phyloP scores from a whole-genome alignment of 2,329 filamentous ascomycete genomes.

The Aspergillaceae sp. region DNA sequence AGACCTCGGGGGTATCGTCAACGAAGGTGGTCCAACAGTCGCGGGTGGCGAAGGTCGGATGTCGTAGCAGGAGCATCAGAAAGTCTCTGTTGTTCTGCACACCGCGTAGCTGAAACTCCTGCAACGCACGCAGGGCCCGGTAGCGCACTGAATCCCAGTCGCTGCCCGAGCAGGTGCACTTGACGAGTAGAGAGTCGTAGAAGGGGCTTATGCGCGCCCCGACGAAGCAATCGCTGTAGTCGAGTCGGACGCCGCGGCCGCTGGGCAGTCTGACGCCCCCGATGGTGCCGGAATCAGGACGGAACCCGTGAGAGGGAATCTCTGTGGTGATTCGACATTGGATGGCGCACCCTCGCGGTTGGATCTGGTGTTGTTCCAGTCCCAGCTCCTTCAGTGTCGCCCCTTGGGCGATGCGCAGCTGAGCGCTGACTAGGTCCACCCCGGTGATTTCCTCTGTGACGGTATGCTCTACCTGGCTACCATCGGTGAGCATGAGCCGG shows the following conservation, averaged over 20 bases:
- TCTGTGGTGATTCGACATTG: conserved; percentile 99
- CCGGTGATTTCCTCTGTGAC: conserved; percentile 35
- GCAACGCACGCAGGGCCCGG: conserved; percentile 87
- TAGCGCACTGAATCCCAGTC: conserved; percentile 92
- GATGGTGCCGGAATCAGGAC: conserved; percentile 95
- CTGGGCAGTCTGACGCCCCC: conserved; percentile 96
- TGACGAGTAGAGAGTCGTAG: conserved; percentile 88
- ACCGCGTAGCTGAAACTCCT: conserved; percentile 95
- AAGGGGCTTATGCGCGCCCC: conserved; percentile 77
- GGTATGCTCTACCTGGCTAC: conserved; percentile 43
- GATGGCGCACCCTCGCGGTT: conserved; percentile 88
- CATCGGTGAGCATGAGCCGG: too few relatives aligned
- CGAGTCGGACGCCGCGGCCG: conserved; percentile 85
- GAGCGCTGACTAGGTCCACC: conserved; percentile 32
- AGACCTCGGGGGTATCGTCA: conserved; percentile 90
- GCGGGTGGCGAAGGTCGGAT: conserved; percentile 86
- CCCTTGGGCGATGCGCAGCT: conserved; percentile 8
- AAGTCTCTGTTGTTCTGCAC: conserved; percentile 99
- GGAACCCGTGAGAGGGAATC: conserved; percentile 81
- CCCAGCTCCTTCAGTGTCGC: conserved; percentile 84
- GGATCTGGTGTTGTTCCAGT: conserved; percentile 96
- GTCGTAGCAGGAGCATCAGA: conserved; percentile 82
- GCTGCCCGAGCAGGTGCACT: conserved; percentile 84
- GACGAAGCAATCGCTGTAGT: conserved; percentile 92
- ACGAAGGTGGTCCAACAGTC: conserved; percentile 99